Conservation (phyloP, 768 basidiomycete genomes). For the Pleurotus pulmonarius region DNA sequence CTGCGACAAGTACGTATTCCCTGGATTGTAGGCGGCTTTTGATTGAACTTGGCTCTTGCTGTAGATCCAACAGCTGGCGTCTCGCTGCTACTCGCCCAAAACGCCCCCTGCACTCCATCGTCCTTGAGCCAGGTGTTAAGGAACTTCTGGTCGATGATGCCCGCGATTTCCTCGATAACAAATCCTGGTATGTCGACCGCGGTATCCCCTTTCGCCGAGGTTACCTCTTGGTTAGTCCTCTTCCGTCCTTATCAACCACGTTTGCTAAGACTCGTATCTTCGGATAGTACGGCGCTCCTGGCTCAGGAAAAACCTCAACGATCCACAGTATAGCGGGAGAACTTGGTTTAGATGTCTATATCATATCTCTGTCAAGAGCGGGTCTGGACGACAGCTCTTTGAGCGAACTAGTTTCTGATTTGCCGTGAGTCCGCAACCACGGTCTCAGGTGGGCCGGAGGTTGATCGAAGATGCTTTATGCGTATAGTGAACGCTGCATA, state of each 20-base stretch:
- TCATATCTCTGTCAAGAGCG: conserved; percentile 53
- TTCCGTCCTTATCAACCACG: conserved; percentile 10
- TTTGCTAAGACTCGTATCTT: not conserved
- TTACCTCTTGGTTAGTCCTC: conserved; percentile 65
- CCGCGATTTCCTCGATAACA: conserved; percentile 52
- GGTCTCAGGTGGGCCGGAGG: conserved; percentile 24
- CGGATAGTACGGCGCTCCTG: conserved; percentile 59
- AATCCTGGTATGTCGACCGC: conserved; percentile 58
- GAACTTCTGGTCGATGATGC: conserved; percentile 59
- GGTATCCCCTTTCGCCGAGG: conserved; percentile 71
- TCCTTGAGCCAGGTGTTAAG: conserved; percentile 55
- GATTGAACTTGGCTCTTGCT: not conserved
- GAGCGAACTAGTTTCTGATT: conserved; percentile 43
- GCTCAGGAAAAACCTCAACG: conserved; percentile 68
- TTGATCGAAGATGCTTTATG: conserved; percentile 79
- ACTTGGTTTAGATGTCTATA: conserved; percentile 61
- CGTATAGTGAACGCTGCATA: conserved; percentile 49
- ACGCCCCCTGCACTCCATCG: conserved; percentile 52
- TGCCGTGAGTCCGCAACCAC: conserved; percentile 31
- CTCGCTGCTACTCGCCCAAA: conserved; percentile 48
- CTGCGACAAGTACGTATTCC: conserved; percentile 32
- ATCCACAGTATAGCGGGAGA: conserved; percentile 71
- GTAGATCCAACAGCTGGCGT: conserved; percentile 38
- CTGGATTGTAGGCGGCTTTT: not conserved
- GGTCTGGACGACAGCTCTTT: conserved; percentile 57